Evolutionary conservation across 257 asterid genomes (phyloP), one percentile per base, ranked within the genome.

Genomic region (Galeopsis tetrahit): DNA sequence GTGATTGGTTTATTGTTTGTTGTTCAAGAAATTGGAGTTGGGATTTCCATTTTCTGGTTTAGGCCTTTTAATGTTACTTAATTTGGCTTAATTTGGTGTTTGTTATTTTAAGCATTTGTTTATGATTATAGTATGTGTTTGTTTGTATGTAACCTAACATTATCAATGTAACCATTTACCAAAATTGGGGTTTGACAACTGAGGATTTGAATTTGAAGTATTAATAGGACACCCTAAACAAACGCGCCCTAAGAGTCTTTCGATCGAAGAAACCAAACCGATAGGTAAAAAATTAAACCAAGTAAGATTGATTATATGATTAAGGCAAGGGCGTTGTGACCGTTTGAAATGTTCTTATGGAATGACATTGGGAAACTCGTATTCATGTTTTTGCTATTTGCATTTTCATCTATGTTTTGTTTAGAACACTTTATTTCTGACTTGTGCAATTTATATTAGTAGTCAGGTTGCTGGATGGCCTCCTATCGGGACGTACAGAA

Each of bases 381-480:
- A 14, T 52, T 15, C 38, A 34, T 49, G 5, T 9, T 52, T 46
- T 46, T 46, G 53, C 11, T 46, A 13, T 46, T 57, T 68, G 8
- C 42, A 13, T 48, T 4, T 13, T 48, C 21, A 2, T 7, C 5
- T 43, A n/a, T 32, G 13, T 28, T 42, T 69, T 3, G 28, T 28
- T 44, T 44, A 13, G 4, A 66, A 11, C 11, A 21, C 17, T 36
- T n/a, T 4, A 28, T 7, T 48, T 35, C 70, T 8, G 35, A 14
- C 43, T 17, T 15, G 11, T 58, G 60, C 43, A 9, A 58, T 70
- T 39, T 70, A 28, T 42, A 33, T 46, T 46, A 76, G 80, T 81
- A 81, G 86, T 58, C 84, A 84, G 77, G 88, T 84, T 59, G 83
- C 74, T 33, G 88, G 88, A 68, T 84, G 88, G 88, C 88, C 88